Percentiles rank a stretch among this genome's conserved stretches.
These are phyloP conservation scores for Tagetes erecta DNA, from an alignment of 129 eudicot genomes.

Conservation along the genomic window DNA sequence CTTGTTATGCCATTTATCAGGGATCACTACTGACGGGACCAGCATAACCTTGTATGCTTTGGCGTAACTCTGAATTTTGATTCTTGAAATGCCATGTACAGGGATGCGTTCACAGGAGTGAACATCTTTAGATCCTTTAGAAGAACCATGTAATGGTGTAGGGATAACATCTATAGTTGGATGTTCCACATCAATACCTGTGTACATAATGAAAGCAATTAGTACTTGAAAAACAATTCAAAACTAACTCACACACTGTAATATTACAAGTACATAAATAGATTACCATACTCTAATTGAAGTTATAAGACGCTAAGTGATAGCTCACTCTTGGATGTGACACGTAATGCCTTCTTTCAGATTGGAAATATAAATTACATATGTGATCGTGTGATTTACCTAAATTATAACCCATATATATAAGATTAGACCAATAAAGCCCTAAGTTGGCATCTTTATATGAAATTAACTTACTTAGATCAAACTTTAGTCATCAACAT, in stretches of 20 bases:
- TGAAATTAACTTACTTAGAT: background rate
- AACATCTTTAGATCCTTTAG: slow-evolving; percentile 48
- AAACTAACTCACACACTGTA: background rate
- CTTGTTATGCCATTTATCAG: slow-evolving; percentile 63
- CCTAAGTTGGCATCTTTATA: slow-evolving; percentile 15
- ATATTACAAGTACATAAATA: background rate
- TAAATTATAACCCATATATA: slow-evolving; percentile 3
- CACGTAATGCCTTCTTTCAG: slow-evolving; percentile 9
- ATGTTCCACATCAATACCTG: slow-evolving; percentile 66
- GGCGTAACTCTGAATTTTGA: slow-evolving; percentile 66
- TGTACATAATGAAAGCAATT: background rate
- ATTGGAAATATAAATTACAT: background rate
- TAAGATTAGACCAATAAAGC: background rate
- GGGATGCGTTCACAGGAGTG: slow-evolving; percentile 60
- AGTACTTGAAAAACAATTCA: slow-evolving; percentile 20
- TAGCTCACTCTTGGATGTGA: background rate
- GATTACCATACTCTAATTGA: slow-evolving; percentile 16
- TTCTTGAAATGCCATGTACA: slow-evolving; percentile 60
- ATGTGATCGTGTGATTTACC: background rate
- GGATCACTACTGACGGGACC: slow-evolving; percentile 75
- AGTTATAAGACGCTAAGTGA: background rate
- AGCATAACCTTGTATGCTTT: slow-evolving; percentile 56
- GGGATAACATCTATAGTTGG: slow-evolving; percentile 53
- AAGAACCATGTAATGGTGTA: slow-evolving; percentile 22
- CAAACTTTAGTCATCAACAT: background rate